A percentile compares a stretch with the other conserved stretches of the same genome.
These are phyloP conservation scores for Jatropha multifida DNA, from an alignment of 441 rosid genomes.

Conservation along the genomic window DNA sequence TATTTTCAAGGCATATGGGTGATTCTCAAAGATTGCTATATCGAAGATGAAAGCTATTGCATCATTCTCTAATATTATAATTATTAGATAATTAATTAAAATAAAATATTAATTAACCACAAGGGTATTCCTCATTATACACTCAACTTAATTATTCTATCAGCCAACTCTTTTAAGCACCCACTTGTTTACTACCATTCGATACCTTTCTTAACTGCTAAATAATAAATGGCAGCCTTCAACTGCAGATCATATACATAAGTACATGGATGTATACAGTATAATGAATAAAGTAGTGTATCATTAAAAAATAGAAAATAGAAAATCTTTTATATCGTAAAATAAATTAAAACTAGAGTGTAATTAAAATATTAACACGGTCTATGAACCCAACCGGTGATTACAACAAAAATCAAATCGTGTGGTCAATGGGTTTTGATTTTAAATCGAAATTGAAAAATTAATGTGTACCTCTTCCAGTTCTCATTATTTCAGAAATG, in stretches of 20 bases:
- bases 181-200: not conserved
- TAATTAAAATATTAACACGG: too few species aligned
- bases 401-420: too few species aligned
- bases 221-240: constrained; percentile 1
- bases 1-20: not conserved
- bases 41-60: not conserved
- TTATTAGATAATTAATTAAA: not conserved
- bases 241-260: not conserved
- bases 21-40: not conserved
- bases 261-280: too few species aligned
- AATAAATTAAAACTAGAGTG: too few species aligned
- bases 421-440: too few species aligned
- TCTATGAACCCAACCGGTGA: too few species aligned
- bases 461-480: too few species aligned
- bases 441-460: too few species aligned
- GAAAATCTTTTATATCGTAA: not conserved
- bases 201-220: not conserved
- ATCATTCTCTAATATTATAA: not conserved
- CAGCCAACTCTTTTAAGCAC: not conserved
- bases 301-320: not conserved
- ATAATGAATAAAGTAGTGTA: not conserved
- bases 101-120: not conserved
- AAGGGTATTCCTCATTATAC: not conserved
- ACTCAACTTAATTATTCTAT: constrained; percentile 1
- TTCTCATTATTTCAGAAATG: too few species aligned